Percentiles rank a stretch among this genome's conserved stretches.
phyloP scores from a whole-genome alignment of 345 rosid genomes.

The Bruguiera sexangula region DNA sequence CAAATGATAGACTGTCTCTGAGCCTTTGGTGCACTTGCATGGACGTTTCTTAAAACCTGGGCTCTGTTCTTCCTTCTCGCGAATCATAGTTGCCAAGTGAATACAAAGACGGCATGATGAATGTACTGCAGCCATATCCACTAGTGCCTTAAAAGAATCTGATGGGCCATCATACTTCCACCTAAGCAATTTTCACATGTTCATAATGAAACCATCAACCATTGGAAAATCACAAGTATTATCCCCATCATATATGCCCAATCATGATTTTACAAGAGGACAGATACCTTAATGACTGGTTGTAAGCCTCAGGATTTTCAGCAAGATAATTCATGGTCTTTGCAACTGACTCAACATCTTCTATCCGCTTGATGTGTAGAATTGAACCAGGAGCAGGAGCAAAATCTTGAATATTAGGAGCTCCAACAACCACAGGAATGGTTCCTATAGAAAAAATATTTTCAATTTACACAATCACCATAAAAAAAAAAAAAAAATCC shows the following conservation, averaged over 20 bases:
- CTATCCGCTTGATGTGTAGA: constrained; percentile 61
- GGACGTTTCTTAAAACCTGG: constrained; percentile 59
- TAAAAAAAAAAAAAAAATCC: background rate
- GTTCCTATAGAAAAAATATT: constrained; percentile 45
- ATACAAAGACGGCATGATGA: constrained; percentile 99
- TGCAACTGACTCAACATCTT: constrained; percentile 59
- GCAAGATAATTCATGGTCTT: constrained; percentile 71
- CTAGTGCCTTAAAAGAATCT: constrained; percentile 90
- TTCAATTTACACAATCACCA: constrained; percentile 7
- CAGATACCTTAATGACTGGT: constrained; percentile 63
- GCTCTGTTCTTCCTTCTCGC: constrained; percentile 65
- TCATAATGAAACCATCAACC: constrained; percentile 1
- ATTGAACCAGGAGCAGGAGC: constrained; percentile 62
- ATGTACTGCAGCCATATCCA: constrained; percentile 96
- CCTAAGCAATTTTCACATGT: constrained; percentile 35
- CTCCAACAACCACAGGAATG: constrained; percentile 86
- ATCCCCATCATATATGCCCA: background rate
- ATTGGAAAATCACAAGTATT: background rate
- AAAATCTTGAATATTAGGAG: constrained; percentile 88
- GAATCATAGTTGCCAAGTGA: constrained; percentile 68
- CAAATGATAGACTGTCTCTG: constrained; percentile 67
- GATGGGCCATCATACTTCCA: constrained; percentile 98
- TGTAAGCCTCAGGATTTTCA: constrained; percentile 64
- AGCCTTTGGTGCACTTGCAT: constrained; percentile 75
- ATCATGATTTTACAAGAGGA: background rate